phyloP scores from a whole-genome alignment of 768 basidiomycete species.

The Sporobolomyces phaffii region DNA sequence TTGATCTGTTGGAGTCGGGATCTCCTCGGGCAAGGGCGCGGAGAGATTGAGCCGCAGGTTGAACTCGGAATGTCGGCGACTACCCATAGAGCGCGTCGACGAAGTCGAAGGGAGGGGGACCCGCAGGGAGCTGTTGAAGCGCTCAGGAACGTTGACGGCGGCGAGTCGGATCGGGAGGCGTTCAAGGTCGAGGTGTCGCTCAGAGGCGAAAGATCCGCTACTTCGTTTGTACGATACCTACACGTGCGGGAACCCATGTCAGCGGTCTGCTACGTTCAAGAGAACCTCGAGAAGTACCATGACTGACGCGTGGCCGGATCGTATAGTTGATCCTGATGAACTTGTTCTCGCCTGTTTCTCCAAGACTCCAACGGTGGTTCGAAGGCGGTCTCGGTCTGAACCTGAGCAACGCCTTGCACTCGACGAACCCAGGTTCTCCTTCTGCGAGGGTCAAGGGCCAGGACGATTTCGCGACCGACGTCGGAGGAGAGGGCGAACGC shows the following conservation, averaged over 20 bases:
- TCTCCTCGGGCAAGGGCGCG: background rate
- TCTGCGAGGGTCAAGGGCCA: background rate
- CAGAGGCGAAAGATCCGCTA: slow-evolving; percentile 5
- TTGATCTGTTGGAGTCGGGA: background rate
- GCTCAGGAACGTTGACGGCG: background rate
- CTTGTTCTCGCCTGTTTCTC: slow-evolving; percentile 17
- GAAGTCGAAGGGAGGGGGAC: background rate
- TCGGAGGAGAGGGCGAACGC: slow-evolving; percentile 10
- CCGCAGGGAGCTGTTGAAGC: background rate
- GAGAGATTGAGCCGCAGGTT: background rate
- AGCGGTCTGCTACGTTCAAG: background rate
- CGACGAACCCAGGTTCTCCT: background rate
- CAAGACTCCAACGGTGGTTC: slow-evolving; percentile 1
- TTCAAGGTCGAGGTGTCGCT: background rate
- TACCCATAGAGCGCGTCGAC: background rate
- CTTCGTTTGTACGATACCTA: slow-evolving; percentile 8
- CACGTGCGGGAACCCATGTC: background rate
- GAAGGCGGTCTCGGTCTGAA: slow-evolving; percentile 1
- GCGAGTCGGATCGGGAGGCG: background rate
- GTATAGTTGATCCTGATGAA: background rate
- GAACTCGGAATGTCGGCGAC: slow-evolving; percentile 1
- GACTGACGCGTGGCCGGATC: slow-evolving; percentile 10
- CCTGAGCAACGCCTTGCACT: background rate
- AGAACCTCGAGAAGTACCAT: background rate
- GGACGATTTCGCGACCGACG: background rate